These are phyloP conservation scores for Cercospora citrullina DNA, from an alignment of 2,329 filamentous ascomycete species.

Conservation along the genomic window DNA sequence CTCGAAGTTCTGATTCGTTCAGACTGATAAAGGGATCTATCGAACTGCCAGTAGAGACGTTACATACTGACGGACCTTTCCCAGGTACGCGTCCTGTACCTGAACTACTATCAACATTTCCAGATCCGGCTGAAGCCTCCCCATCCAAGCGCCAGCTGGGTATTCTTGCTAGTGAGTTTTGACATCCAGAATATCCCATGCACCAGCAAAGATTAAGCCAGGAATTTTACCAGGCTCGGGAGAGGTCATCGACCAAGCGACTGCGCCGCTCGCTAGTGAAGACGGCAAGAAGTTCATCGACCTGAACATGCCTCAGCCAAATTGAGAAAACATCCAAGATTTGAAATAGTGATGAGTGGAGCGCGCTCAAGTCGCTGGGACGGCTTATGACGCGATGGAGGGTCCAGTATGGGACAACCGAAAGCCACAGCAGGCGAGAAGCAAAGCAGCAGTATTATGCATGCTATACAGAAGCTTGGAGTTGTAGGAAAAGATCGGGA, in stretches of 20 bases:
- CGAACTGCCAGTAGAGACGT: too few relatives aligned
- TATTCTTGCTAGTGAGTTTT: background rate
- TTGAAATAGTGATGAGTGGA: background rate
- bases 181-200: background rate
- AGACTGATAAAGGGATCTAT: background rate
- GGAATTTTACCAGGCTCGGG: background rate
- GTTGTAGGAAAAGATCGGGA: background rate
- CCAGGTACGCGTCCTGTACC: background rate
- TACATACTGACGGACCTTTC: background rate
- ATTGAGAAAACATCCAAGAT: background rate
- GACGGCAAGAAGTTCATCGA: background rate
- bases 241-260: background rate
- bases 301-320: background rate
- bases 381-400: background rate
- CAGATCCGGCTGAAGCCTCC: background rate
- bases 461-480: background rate
- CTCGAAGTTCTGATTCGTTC: background rate
- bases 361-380: background rate
- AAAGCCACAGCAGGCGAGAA: background rate
- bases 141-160: background rate
- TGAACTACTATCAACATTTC: background rate
- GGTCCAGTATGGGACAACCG: background rate
- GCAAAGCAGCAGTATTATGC: background rate
- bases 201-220: background rate
- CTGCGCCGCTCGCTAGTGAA: background rate